phyloP scores from a whole-genome alignment of 768 basidiomycete species.

The Tricholoma sp. region DNA sequence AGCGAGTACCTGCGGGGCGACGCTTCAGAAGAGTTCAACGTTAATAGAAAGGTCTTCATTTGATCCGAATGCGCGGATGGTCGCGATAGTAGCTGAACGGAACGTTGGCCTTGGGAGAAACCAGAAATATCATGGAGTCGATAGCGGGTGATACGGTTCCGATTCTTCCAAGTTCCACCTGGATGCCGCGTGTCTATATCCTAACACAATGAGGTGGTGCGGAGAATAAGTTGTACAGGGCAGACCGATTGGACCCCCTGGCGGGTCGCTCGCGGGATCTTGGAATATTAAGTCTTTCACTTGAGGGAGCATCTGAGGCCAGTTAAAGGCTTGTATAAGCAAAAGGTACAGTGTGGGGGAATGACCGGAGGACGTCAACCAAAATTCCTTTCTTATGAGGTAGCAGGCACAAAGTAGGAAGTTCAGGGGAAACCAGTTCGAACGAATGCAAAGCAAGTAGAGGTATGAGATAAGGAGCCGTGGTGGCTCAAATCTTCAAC shows the following conservation, averaged over 20 bases:
- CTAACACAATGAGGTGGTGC: not conserved
- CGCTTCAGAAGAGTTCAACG: not conserved
- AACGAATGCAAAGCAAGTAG: not conserved
- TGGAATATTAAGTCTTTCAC: not conserved
- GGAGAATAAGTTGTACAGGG: not conserved
- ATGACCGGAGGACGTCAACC: not conserved
- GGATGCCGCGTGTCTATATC: not conserved
- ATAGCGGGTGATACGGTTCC: not conserved
- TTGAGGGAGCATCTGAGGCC: not conserved
- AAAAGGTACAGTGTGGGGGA: not conserved
- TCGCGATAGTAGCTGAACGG: not conserved
- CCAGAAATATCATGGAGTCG: not conserved
- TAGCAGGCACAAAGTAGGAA: not conserved
- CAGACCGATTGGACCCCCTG: not conserved
- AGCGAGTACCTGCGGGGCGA: too few relatives aligned
- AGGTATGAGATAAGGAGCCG: too few relatives aligned
- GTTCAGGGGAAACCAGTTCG: not conserved
- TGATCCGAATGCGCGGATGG: not conserved
- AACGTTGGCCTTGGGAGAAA: not conserved
- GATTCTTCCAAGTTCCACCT: not conserved
- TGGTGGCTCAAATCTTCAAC: not conserved
- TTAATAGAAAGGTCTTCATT: not conserved
- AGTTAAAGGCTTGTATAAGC: not conserved
- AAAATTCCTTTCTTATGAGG: not conserved
- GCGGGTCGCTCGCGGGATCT: not conserved